Percentiles rank a stretch among this genome's conserved stretches.
phyloP scores from a whole-genome alignment of 768 basidiomycete genomes.

The Lactarius tabidus region DNA sequence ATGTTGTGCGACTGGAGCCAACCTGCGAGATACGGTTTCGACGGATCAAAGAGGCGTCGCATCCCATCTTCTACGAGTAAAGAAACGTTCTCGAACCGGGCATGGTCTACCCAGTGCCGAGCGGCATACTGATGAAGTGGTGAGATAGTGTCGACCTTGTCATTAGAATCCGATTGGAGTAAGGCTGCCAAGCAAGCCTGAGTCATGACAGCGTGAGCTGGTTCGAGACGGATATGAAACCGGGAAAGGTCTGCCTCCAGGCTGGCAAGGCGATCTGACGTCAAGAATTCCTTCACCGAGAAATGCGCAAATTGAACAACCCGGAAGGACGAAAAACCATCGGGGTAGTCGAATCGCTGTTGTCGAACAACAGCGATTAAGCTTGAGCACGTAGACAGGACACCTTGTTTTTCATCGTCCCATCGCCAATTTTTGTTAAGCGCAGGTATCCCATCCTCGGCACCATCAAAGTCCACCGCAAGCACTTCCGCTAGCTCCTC shows the following conservation, averaged over 20 bases:
- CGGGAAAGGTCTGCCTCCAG: not conserved
- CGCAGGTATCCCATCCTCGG: not conserved
- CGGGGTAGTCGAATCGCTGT: not conserved
- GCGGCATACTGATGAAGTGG: not conserved
- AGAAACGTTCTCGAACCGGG: not conserved
- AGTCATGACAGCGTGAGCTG: not conserved
- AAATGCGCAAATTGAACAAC: not conserved
- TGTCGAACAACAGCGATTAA: not conserved
- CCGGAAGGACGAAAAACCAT: not conserved
- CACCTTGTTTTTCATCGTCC: not conserved
- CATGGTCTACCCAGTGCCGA: not conserved
- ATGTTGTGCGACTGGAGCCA: not conserved
- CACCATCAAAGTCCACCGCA: not conserved
- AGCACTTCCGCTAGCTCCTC: not conserved
- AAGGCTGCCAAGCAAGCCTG: not conserved
- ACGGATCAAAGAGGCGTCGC: not conserved
- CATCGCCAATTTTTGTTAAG: not conserved
- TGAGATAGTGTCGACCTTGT: not conserved
- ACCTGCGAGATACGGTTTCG: not conserved
- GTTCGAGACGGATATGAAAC: too few relatives aligned
- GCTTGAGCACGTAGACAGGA: not conserved
- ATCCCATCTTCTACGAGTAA: not conserved
- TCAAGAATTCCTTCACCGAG: not conserved
- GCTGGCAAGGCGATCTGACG: not conserved
- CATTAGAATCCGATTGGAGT: not conserved